A percentile compares a stretch with the other conserved stretches of the same genome.
These are phyloP conservation scores for Pseudognaphalium luteoalbum DNA, from an alignment of 129 eudicot species.

Conservation along the genomic window DNA sequence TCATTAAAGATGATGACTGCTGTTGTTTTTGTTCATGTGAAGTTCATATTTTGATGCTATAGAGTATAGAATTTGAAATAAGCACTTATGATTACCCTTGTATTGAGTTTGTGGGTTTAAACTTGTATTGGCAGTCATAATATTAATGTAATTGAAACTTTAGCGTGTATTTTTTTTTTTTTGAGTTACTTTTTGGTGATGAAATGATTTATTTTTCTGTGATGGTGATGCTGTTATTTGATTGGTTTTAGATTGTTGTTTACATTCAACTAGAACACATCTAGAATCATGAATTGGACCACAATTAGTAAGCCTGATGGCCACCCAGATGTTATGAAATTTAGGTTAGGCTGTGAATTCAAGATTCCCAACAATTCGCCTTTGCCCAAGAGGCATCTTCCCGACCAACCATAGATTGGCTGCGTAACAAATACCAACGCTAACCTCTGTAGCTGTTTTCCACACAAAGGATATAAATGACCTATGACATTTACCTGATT, in stretches of 20 bases:
- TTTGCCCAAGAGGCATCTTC: background rate
- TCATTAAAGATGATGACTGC: background rate
- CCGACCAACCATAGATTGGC: background rate
- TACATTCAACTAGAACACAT: background rate
- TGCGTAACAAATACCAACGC: background rate
- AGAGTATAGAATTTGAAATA: too few relatives aligned
- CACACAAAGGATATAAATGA: background rate
- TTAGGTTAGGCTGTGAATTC: background rate
- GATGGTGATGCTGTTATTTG: background rate
- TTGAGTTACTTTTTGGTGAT: background rate
- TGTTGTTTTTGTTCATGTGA: too few relatives aligned
- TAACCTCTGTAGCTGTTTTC: background rate
- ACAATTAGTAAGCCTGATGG: background rate
- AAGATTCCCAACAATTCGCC: background rate
- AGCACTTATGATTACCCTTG: background rate
- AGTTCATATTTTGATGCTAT: too few relatives aligned
- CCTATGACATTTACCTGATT: background rate
- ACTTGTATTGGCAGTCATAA: background rate
- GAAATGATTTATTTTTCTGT: background rate
- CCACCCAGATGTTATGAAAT: background rate
- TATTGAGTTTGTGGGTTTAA: background rate
- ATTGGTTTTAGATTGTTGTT: background rate
- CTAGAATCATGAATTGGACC: background rate
- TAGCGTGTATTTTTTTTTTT: background rate
- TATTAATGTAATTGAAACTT: background rate